phyloP scores from a whole-genome alignment of 75 land plant species.

The Pinus taeda region DNA sequence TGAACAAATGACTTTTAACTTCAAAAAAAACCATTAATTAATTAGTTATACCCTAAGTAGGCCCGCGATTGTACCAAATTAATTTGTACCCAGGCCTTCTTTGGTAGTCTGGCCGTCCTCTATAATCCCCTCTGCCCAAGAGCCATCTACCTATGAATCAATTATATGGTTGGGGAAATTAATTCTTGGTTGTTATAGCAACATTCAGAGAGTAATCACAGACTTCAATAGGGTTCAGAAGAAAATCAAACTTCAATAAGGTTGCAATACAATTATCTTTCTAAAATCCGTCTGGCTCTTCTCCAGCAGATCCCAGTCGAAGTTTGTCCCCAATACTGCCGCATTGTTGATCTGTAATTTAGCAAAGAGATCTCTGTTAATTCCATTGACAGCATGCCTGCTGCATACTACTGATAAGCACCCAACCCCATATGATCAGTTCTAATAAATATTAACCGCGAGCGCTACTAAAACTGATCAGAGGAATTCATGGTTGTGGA shows the following conservation, averaged over 20 bases:
- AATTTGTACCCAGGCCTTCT: conserved; percentile 15
- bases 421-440: no score
- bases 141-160: neutral
- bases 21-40: no score
- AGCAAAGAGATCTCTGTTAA: neutral
- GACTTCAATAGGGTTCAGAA: neutral
- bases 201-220: no score
- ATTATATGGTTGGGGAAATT: neutral
- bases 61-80: conserved; percentile 28
- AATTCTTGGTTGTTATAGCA: neutral
- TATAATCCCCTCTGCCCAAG: neutral
- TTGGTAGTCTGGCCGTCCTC: neutral
- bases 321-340: neutral
- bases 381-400: neutral
- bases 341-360: conserved; percentile 29
- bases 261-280: neutral
- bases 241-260: neutral
- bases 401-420: no score
- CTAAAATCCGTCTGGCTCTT: neutral
- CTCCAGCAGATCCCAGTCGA: conserved; percentile 7
- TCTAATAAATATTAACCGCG: no score
- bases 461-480: no score
- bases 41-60: no score
- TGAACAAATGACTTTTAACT: no score
- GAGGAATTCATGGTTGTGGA: no score